Evolutionary conservation across 2,329 filamentous ascomycete species (phyloP), one percentile per base, ranked within the genome.

Genomic region (Stagonosporopsis vannaccii): DNA sequence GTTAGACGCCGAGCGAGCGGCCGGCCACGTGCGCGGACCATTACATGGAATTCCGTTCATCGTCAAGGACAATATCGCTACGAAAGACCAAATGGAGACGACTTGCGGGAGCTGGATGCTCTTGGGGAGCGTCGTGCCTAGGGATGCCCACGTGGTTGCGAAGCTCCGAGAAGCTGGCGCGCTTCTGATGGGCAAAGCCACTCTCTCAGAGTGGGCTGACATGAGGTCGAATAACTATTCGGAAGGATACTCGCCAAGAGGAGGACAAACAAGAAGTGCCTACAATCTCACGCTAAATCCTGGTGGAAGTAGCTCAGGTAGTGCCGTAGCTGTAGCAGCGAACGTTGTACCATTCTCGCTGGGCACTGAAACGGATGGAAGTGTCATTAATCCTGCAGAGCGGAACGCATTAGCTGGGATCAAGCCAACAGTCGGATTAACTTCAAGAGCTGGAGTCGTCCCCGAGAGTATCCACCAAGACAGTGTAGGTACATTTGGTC

Each of bases 11-110:
- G 88, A 92, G 73, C 82, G 89, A 17, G 68, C 71, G 12, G 66
- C 75, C 1, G 87, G 87, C 22, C 78, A 77, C 35, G 72, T 87
- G 9, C 82, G 87, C n/a, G 84, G 88, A 1, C 85, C 85, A 1
- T 80, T 93, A 1, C 90, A 92, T 70, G 90, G 90, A 3, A 90
- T 93, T 39, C 90, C 90, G 0, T 90, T 90, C 70, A 79, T 89
- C 2, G 84, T 91, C 61, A 92, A 92, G 74, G 89, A 92, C 28
- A 75, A 73, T 40, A 73, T 75, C 26, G 72, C 71, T 1, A 86
- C 84, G 8, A 86, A 85, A 60, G 89, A 91, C 70, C 82, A 82
- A 47, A 84, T 92, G 82, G 83, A 92, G 69, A 92, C 89, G 0
- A 92, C 90, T 0, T 89, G 89, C 0, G 90, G 90, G 0, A 86